Percentiles rank a stretch among this genome's conserved stretches.
Conservation (phyloP, 2,329 filamentous ascomycete species). For the Pseudopyrenochaeta lycopersici region DNA sequence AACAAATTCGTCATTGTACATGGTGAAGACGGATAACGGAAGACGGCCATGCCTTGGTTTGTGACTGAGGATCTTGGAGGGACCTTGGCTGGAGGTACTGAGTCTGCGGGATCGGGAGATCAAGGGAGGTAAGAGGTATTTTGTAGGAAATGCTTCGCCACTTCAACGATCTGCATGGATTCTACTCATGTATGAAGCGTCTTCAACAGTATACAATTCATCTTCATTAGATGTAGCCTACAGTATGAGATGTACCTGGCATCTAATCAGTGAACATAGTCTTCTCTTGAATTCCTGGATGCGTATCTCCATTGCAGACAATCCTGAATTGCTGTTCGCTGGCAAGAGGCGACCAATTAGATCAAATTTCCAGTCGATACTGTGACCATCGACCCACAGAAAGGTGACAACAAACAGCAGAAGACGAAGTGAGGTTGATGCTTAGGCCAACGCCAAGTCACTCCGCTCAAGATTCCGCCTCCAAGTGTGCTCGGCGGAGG, state of each 20-base stretch:
- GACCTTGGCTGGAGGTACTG: neutral
- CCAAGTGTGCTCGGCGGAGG: neutral
- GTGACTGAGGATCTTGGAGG: neutral
- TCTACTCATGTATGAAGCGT: neutral
- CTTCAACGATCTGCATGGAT: neutral
- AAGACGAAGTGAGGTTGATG: constrained; percentile 3
- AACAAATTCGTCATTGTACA: neutral
- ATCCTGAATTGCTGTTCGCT: too few relatives aligned
- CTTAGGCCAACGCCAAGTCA: constrained; percentile 4
- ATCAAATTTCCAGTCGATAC: neutral
- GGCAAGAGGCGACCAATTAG: neutral
- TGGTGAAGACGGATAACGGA: neutral
- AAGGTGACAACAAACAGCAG: neutral
- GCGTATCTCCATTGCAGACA: too few relatives aligned
- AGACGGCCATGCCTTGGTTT: neutral
- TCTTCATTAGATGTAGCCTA: neutral
- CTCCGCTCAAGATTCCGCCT: constrained; percentile 1
- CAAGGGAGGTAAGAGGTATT: too few relatives aligned
- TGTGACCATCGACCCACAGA: neutral
- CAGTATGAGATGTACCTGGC: too few relatives aligned
- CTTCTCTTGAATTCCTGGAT: neutral
- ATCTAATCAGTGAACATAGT: neutral
- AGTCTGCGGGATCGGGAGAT: neutral
- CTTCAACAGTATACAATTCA: too few relatives aligned
- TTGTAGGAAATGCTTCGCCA: neutral